Percentiles rank a stretch among this genome's conserved stretches.
phyloP scores from a whole-genome alignment of 1,284 basidiomycete genomes.

The Rhodotorula sp. region DNA sequence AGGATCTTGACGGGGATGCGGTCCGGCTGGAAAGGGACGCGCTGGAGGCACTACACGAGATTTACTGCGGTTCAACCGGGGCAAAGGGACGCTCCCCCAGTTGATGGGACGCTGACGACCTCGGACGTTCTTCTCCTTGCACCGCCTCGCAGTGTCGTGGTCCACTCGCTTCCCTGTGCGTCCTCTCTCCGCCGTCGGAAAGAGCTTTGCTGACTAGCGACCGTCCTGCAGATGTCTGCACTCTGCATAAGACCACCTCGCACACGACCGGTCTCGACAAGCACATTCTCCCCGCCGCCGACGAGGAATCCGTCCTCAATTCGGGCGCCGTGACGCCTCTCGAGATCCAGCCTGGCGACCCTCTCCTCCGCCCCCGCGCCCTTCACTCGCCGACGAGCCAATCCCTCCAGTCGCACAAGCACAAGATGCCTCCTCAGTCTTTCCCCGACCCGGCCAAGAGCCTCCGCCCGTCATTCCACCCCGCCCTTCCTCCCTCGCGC shows the following conservation, averaged over 20 bases:
- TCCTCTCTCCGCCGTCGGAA: fast-evolving
- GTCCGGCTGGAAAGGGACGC: background rate
- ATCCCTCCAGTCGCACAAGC: constrained; percentile 12
- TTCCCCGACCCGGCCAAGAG: constrained; percentile 36
- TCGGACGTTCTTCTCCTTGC: background rate
- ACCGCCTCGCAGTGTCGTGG: constrained; percentile 36
- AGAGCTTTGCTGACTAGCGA: background rate
- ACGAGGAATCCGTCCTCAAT: constrained; percentile 26
- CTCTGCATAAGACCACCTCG: constrained; percentile 34
- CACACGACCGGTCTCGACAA: constrained; percentile 32
- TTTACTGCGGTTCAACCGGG: background rate
- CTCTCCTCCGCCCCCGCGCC: constrained; percentile 31
- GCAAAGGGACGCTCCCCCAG: background rate
- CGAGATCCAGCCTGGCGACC: constrained; percentile 37
- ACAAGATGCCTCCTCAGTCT: constrained; percentile 26
- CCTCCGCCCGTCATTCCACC: constrained; percentile 35
- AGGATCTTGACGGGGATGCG: background rate
- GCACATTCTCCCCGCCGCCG: constrained; percentile 24
- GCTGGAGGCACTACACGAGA: too few relatives aligned
- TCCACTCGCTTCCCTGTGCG: constrained; percentile 40
- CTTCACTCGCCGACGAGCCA: constrained; percentile 29
- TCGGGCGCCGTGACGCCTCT: constrained; percentile 38
- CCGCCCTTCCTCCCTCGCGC: constrained; percentile 34
- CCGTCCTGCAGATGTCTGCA: constrained; percentile 36
- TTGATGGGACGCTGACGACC: background rate